phyloP scores from a whole-genome alignment of 768 basidiomycete genomes.

The Scleroderma bovista region DNA sequence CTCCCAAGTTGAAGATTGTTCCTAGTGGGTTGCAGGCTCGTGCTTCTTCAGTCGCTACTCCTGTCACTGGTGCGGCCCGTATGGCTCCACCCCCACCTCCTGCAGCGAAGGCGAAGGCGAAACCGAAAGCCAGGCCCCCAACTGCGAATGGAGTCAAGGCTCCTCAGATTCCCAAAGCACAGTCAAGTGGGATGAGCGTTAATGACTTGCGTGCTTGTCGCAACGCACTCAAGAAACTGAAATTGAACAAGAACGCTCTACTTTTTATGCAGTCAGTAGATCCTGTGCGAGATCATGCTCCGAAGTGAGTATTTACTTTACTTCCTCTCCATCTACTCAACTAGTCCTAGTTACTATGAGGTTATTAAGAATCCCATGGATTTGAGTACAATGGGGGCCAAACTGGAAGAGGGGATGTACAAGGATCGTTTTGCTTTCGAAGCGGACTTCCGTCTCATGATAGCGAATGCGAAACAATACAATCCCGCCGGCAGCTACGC shows the following conservation, averaged over 20 bases:
- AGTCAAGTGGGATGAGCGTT: slow-evolving; percentile 68
- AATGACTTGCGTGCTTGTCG: slow-evolving; percentile 73
- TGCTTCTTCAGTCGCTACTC: slow-evolving; percentile 13
- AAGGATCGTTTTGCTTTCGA: slow-evolving; percentile 78
- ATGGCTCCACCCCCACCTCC: slow-evolving; percentile 17
- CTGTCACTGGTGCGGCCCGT: slow-evolving; percentile 6
- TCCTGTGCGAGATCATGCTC: slow-evolving; percentile 87
- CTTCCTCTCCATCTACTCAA: not conserved
- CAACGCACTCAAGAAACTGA: slow-evolving; percentile 75
- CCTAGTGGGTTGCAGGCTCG: slow-evolving; percentile 14
- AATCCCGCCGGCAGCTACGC: slow-evolving; percentile 69
- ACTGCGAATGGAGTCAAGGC: slow-evolving; percentile 30
- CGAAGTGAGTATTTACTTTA: slow-evolving; percentile 48
- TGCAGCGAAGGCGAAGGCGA: slow-evolving; percentile 22
- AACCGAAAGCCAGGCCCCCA: slow-evolving; percentile 18
- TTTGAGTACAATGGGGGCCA: slow-evolving; percentile 80
- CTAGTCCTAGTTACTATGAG: slow-evolving; percentile 71
- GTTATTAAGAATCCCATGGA: slow-evolving; percentile 95
- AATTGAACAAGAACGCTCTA: slow-evolving; percentile 62
- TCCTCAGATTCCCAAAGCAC: slow-evolving; percentile 59
- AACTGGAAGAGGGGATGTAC: slow-evolving; percentile 84
- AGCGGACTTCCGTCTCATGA: slow-evolving; percentile 83
- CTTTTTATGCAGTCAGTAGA: slow-evolving; percentile 91
- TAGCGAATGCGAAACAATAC: slow-evolving; percentile 81
- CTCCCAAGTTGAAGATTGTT: slow-evolving; percentile 53